Evolutionary conservation across 73 alveolate genomes (phyloP).

Genomic region (Symbiodinium natans): DNA sequence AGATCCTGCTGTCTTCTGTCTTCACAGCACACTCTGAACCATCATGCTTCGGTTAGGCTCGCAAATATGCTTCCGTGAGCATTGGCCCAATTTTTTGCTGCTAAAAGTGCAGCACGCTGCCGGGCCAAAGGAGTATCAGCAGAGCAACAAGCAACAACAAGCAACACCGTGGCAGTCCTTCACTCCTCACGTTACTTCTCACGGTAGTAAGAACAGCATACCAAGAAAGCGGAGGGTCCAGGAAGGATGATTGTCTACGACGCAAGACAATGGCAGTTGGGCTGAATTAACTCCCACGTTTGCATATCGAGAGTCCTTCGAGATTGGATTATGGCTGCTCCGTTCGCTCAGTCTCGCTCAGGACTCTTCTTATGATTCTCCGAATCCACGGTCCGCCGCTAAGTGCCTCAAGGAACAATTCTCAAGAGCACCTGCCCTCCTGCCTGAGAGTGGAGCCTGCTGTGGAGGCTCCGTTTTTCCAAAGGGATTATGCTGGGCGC

Average conservation of each 20-base stretch:
- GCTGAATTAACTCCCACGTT: neutral
- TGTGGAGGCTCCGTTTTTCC: slow-evolving; percentile 6
- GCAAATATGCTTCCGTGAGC: no score
- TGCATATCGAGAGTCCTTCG: neutral
- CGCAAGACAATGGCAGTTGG: neutral
- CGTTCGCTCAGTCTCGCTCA: neutral
- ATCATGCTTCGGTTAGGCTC: no score
- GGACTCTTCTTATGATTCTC: slow-evolving; percentile 27
- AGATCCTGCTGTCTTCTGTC: neutral
- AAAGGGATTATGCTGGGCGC: slow-evolving; percentile 9
- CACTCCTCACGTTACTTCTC: no score
- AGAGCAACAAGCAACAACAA: no score
- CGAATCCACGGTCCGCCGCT: neutral
- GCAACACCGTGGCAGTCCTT: no score
- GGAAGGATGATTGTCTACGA: slow-evolving; percentile 9
- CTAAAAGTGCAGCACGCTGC: neutral
- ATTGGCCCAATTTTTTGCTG: neutral
- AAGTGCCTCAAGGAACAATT: neutral
- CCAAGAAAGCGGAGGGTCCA: neutral
- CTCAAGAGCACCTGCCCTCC: neutral
- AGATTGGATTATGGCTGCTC: neutral
- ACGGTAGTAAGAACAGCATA: no score
- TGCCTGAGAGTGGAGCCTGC: neutral
- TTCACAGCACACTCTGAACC: no score
- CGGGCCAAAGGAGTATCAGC: neutral